Evolutionary conservation across 2,329 filamentous ascomycete genomes (phyloP).

Genomic region (Cladosporium oxysporum): DNA sequence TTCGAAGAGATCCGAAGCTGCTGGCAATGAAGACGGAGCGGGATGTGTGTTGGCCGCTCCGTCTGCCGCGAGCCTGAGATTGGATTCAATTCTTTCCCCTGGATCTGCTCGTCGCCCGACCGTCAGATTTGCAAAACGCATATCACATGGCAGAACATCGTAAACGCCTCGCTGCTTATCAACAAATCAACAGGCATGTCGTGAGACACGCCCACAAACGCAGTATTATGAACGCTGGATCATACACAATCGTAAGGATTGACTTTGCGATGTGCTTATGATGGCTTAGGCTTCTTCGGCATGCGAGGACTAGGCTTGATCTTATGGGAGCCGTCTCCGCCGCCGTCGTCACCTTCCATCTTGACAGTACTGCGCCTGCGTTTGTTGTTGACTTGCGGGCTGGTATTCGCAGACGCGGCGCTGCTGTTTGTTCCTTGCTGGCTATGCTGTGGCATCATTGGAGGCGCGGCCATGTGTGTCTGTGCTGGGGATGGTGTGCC

Average conservation of each 20-base stretch:
- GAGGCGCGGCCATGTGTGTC: constrained; percentile 48
- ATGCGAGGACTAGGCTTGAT: constrained; percentile 54
- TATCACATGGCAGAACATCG: neutral
- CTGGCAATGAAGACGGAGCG: neutral
- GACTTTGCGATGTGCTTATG: neutral
- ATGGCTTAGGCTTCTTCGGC: constrained; percentile 40
- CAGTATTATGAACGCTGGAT: neutral
- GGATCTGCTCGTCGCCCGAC: neutral
- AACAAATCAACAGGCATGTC: constrained; percentile 1
- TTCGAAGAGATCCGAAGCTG: neutral
- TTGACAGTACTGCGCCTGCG: constrained; percentile 62
- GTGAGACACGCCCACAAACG: neutral
- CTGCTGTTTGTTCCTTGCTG: constrained; percentile 59
- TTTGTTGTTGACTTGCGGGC: constrained; percentile 57
- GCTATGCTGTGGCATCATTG: constrained; percentile 59
- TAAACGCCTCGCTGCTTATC: constrained; percentile 8
- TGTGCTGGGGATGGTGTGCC: constrained; percentile 46
- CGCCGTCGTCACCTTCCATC: constrained; percentile 56
- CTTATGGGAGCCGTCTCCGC: constrained; percentile 37
- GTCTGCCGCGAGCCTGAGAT: neutral
- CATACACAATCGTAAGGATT: neutral
- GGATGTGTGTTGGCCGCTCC: neutral
- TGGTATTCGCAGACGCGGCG: constrained; percentile 61
- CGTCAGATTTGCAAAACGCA: neutral
- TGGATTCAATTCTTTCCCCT: neutral